phyloP scores from a whole-genome alignment of 2,329 filamentous ascomycete species.

The Penicillium sp. region DNA sequence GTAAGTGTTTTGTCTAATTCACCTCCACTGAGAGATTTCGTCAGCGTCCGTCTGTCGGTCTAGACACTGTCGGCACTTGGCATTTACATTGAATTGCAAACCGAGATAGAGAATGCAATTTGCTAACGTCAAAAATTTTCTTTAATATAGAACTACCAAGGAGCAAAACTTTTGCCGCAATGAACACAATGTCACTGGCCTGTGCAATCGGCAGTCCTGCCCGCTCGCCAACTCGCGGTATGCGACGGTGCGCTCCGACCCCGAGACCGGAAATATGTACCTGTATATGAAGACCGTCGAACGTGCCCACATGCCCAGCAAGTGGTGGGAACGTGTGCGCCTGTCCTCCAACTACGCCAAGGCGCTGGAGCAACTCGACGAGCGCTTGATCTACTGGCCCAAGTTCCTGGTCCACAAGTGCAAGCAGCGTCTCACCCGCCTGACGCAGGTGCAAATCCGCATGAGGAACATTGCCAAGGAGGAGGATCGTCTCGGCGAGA shows the following conservation, averaged over 20 bases:
- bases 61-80: background rate
- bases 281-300: constrained; percentile 97
- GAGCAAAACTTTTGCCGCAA: constrained; percentile 94
- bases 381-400: constrained; percentile 87
- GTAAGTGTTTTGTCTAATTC: constrained; percentile 53
- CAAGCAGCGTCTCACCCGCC: constrained; percentile 90
- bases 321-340: constrained; percentile 93
- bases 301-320: constrained; percentile 83
- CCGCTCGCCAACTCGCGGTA: constrained; percentile 91
- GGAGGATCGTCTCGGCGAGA: constrained; percentile 87
- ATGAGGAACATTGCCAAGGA: constrained; percentile 81
- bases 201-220: constrained; percentile 87
- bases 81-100: constrained; percentile 4
- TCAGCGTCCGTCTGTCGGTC: background rate
- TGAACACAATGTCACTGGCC: constrained; percentile 83
- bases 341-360: constrained; percentile 89
- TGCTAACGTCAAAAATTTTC: constrained; percentile 17
- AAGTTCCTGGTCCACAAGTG: constrained; percentile 93
- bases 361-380: constrained; percentile 85
- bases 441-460: constrained; percentile 88
- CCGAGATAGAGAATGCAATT: background rate
- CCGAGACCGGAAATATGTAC: constrained; percentile 81
- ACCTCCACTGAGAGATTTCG: constrained; percentile 13
- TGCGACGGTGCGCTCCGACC: constrained; percentile 85
- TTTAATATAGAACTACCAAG: constrained; percentile 70